Evolutionary conservation across 768 basidiomycete genomes (phyloP), one percentile per base, ranked within the genome.

Genomic region (Krasilnikovozyma curviuscula): DNA sequence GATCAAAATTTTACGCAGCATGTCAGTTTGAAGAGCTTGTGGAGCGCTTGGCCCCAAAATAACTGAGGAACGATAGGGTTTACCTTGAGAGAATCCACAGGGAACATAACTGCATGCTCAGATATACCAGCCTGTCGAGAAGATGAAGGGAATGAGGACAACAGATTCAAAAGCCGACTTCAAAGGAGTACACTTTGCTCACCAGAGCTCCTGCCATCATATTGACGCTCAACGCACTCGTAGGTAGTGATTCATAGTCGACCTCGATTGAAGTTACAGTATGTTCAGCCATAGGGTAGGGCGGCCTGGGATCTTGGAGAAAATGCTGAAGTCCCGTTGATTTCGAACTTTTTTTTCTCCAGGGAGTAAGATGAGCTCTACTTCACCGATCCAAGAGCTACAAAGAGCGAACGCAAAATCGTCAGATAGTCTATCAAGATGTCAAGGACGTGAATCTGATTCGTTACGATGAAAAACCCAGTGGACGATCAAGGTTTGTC

Each of bases 41-140:
- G n/a, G n/a, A n/a, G n/a, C n/a, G n/a, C n/a, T n/a, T n/a, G n/a
- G n/a, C n/a, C n/a, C n/a, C n/a, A n/a, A n/a, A n/a, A n/a, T 24
- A 9, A 13, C 1, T 8, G 30, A 29, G 29, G 31, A 33, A 30
- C 16, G 29, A 46, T 14, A 5, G 16, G 4, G 14, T 10, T 51
- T 49, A 83, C 93, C 73, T 98, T 98, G 63, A 98, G 95, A 60
- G 85, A 91, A 68, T 98, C 93, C 54, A 97, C 70, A 5, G 93
- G 93, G 63, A 83, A 98, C 81, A 98, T 97, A 63, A 93, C 86
- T 27, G 88, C 83, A 68, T 98, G 93, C 65, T 98, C 93, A 46
- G 89, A 88, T 57, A 98, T 97, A 52, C 93, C 93, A 58, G 93
- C 93, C 88, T 91, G 63, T 23, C 29, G 46, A 39, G 24, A 8